Evolutionary conservation across 1,284 basidiomycete genomes (phyloP), one percentile per base, ranked within the genome.

Genomic region (Rhodotorula mucilaginosa): DNA sequence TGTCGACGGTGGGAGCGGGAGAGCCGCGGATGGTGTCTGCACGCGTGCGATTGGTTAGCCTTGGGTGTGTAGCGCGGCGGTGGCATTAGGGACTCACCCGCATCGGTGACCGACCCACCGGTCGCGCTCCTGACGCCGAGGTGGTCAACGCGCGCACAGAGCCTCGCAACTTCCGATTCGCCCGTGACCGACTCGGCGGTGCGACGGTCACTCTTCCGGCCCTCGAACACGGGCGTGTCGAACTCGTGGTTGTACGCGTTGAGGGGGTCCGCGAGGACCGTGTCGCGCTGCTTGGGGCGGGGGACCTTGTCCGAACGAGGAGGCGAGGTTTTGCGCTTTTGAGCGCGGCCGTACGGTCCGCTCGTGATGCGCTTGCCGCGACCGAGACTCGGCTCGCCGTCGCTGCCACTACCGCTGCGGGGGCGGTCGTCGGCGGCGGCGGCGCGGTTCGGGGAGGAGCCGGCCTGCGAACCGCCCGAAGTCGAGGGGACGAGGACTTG

Each of bases 71-170:
- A 3, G 23, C 18, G 18, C n/a, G 1, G 18, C 19, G 0, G 47
- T 21, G 19, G 19, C 10, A 1, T 13, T 8, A 1, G 15, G 1
- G 23, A 70, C 71, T 29, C 19, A 70, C 71, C 71, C 0, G 65
- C 54, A 39, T 70, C 71, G 39, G 67, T 56, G 5, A 23, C 21
- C 5, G 51, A n/a, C 51, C 39, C 39, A 13, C 39, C 39, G 39
- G 7, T 44, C 51, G 59, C 52, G 44, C 52, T 58, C 49, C 61
- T 47, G 31, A 73, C 62, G 15, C 67, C 71, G 39, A 73, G 54
- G 2, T 62, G 65, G 21, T 51, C 63, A 39, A 73, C 71, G 1
- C 62, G 39, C 10, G 68, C 71, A 47, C 71, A 73, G 23, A 73
- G 48, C 44, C 68, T 67, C 29, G 65, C 62, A 15, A 73, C 21